Conservation (phyloP, 495 filamentous ascomycete genomes). For the Halenospora varia region DNA sequence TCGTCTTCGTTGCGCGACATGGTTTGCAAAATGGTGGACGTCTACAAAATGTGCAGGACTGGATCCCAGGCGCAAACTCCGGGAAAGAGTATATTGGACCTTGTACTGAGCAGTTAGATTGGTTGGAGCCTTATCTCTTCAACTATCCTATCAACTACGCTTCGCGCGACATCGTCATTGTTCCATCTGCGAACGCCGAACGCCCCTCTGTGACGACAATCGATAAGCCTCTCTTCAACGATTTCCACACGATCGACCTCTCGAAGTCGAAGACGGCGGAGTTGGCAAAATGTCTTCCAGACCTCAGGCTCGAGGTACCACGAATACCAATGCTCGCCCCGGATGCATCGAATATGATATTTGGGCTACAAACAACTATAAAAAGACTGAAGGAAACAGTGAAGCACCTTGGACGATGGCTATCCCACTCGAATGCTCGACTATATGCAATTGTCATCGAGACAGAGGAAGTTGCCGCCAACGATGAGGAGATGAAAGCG, state of each 20-base stretch:
- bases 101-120: constrained; percentile 20
- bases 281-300: constrained; percentile 12
- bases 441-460: constrained; percentile 55
- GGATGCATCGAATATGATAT: constrained; percentile 33
- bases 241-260: constrained; percentile 11
- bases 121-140: constrained; percentile 24
- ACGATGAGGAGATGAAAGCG: constrained; percentile 26
- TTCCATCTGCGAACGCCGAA: background rate
- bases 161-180: constrained; percentile 19
- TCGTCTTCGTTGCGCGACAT: constrained; percentile 11
- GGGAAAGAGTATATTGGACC: too few relatives aligned
- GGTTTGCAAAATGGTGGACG: background rate
- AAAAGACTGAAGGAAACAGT: constrained; percentile 53
- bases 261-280: constrained; percentile 9
- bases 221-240: constrained; percentile 21
- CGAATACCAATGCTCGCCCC: constrained; percentile 3
- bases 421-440: constrained; percentile 51
- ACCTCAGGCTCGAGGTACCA: constrained; percentile 18
- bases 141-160: constrained; percentile 22
- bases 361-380: constrained; percentile 58
- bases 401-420: constrained; percentile 58
- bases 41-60: constrained; percentile 1
- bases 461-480: constrained; percentile 28
- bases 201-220: constrained; percentile 20
- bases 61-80: too few relatives aligned